Conservation (phyloP, 176 grass and related monocot genomes). For the Musa schizocarpa region DNA sequence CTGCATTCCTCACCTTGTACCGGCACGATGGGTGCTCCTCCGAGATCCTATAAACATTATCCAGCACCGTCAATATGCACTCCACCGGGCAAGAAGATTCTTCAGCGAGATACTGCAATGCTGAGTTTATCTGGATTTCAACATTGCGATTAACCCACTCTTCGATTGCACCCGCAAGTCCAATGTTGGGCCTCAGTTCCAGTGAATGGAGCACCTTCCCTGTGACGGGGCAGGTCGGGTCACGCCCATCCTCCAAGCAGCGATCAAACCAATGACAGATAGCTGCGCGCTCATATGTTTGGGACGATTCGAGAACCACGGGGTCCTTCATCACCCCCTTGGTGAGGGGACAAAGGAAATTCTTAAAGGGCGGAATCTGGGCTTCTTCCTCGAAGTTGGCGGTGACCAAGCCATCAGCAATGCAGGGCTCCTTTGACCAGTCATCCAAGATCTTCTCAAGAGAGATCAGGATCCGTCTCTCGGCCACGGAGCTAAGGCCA, state of each 20-base stretch:
- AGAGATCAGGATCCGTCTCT: conserved; percentile 13
- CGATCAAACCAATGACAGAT: conserved; percentile 16
- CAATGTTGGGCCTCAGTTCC: conserved; percentile 18
- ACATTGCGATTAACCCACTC: conserved; percentile 21
- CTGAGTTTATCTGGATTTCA: conserved; percentile 11
- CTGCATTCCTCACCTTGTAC: conserved; percentile 16
- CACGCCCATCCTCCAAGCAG: conserved; percentile 12
- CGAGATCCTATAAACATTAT: conserved; percentile 11
- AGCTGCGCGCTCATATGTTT: conserved; percentile 10
- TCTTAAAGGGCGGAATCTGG: conserved; percentile 9
- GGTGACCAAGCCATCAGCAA: neutral
- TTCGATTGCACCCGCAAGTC: conserved; percentile 8
- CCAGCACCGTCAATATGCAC: conserved; percentile 1
- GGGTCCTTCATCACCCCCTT: conserved; percentile 21
- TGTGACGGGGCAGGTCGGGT: conserved; percentile 10
- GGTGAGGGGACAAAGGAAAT: conserved; percentile 15
- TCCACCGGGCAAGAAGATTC: conserved; percentile 3
- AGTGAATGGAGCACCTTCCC: neutral
- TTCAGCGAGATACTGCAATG: conserved; percentile 6
- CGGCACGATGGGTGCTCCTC: conserved; percentile 11
- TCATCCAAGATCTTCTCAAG: conserved; percentile 11
- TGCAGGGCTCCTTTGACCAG: conserved; percentile 8
- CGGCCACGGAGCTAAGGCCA: neutral
- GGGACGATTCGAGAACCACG: conserved; percentile 9
- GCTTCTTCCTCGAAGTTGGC: conserved; percentile 12